Evolutionary conservation across 805 yeast genomes (phyloP).

Genomic region (Diddensiella caesifluorescens): DNA sequence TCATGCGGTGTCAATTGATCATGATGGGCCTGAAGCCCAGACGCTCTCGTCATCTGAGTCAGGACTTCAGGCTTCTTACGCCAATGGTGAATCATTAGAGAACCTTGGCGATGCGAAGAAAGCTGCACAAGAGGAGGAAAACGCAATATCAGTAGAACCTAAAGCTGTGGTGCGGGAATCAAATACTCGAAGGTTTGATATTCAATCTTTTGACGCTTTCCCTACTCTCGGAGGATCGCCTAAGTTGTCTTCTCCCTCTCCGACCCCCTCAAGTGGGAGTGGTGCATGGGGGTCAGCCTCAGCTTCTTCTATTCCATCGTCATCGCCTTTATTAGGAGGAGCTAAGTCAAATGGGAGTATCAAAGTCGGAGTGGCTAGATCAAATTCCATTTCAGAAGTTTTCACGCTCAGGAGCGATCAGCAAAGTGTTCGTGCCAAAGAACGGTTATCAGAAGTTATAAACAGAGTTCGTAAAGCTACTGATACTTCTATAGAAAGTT

Average conservation of each 20-base stretch:
- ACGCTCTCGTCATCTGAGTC: too few relatives aligned
- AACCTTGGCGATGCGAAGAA: too few relatives aligned
- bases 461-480: conserved; percentile 54
- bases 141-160: too few relatives aligned
- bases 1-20: conserved; percentile 11
- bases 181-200: conserved; percentile 24
- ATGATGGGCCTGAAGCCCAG: too few relatives aligned
- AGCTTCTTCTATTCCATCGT: background rate
- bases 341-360: conserved; percentile 16
- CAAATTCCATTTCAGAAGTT: conserved; percentile 68
- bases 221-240: conserved; percentile 26
- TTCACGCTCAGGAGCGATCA: conserved; percentile 68
- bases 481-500: conserved; percentile 71
- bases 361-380: conserved; percentile 40
- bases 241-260: conserved; percentile 4
- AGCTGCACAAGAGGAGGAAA: too few relatives aligned
- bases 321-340: conserved; percentile 2
- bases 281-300: conserved; percentile 14
- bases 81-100: too few relatives aligned
- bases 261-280: conserved; percentile 16
- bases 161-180: too few relatives aligned
- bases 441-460: conserved; percentile 65
- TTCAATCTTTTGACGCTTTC: conserved; percentile 28
- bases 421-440: conserved; percentile 54
- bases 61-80: too few relatives aligned